Evolutionary conservation across 306 rosid genomes (phyloP).

Genomic region (Quercus bicolor): DNA sequence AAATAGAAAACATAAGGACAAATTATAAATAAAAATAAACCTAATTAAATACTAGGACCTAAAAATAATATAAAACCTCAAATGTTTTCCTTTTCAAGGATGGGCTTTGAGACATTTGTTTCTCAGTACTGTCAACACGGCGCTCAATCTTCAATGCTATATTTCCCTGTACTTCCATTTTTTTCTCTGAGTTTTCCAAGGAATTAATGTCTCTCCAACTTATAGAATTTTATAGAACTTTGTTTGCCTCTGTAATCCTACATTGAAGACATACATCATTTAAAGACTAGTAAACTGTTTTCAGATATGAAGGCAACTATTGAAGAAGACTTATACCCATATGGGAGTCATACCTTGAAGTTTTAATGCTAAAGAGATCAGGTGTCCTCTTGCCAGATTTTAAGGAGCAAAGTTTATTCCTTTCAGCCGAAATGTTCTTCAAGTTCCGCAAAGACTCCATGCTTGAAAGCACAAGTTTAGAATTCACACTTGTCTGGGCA

Average conservation of each 20-base stretch:
- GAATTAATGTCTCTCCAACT: conserved; percentile 36
- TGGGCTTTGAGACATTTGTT: conserved; percentile 27
- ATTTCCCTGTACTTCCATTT: conserved; percentile 30
- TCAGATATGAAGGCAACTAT: neutral
- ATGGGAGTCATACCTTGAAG: conserved; percentile 41
- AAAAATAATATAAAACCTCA: conserved; percentile 50
- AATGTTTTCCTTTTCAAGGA: conserved; percentile 59
- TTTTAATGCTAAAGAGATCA: conserved; percentile 42
- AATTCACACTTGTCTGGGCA: conserved; percentile 31
- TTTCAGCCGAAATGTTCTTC: conserved; percentile 39
- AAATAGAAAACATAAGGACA: too few relatives aligned
- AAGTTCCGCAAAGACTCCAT: conserved; percentile 35
- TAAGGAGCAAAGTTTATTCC: conserved; percentile 39
- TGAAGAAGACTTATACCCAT: conserved; percentile 11
- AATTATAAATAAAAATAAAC: too few relatives aligned
- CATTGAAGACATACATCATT: conserved; percentile 19
- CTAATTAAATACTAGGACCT: too few relatives aligned
- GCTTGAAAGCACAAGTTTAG: conserved; percentile 30
- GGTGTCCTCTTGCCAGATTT: conserved; percentile 43
- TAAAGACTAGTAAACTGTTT: conserved; percentile 7
- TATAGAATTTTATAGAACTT: conserved; percentile 30
- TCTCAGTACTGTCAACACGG: conserved; percentile 37
- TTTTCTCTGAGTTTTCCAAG: conserved; percentile 26
- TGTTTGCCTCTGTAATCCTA: conserved; percentile 40
- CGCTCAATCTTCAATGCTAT: conserved; percentile 31